Conservation (phyloP, 139 green algal genomes). For the Pleodorina starrii region DNA sequence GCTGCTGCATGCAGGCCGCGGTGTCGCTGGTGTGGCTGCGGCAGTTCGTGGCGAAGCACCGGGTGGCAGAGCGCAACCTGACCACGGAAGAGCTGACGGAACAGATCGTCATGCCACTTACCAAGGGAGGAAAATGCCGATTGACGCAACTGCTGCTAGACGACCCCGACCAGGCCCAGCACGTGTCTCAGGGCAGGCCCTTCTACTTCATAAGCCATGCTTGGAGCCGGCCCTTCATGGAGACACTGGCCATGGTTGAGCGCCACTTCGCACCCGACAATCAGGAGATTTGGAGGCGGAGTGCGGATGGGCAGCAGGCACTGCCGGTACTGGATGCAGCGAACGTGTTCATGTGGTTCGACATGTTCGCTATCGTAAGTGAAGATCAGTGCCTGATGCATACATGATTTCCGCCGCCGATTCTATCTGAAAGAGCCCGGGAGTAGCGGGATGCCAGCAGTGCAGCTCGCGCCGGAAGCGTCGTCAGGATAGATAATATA, state of each 20-base stretch:
- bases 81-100: not conserved
- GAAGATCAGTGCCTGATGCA: too few relatives aligned
- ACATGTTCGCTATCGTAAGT: constrained; percentile 4
- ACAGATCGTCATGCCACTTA: not conserved
- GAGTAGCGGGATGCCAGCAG: too few relatives aligned
- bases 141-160: not conserved
- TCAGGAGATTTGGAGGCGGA: not conserved
- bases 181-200: not conserved
- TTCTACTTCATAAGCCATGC: constrained; percentile 10
- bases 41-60: not conserved
- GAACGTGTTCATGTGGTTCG: not conserved
- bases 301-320: not conserved
- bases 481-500: too few relatives aligned
- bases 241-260: not conserved
- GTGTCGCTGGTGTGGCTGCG: not conserved
- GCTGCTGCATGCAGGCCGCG: not conserved
- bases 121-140: not conserved
- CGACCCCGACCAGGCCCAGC: not conserved
- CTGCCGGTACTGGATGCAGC: not conserved
- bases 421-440: too few relatives aligned
- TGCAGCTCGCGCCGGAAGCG: too few relatives aligned
- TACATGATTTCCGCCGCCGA: too few relatives aligned
- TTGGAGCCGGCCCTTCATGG: not conserved
- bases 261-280: not conserved
- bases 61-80: not conserved